Evolutionary conservation across 139 green algal species (phyloP).

Genomic region (Chlamydomonas applanata): DNA sequence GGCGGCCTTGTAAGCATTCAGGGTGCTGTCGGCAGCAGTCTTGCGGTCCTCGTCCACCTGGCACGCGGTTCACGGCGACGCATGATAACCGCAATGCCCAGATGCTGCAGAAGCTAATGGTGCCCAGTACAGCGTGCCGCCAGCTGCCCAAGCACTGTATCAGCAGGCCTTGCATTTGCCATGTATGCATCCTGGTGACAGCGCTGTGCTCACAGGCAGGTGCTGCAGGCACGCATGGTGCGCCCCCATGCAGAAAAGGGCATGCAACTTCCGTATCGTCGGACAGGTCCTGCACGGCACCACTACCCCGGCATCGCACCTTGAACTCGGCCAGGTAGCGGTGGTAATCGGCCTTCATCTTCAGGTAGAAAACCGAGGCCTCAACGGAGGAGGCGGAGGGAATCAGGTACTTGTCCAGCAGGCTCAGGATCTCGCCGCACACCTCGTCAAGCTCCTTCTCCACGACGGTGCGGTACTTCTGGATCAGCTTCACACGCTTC

Average conservation of each 20-base stretch:
- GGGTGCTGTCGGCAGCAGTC: conserved; percentile 90
- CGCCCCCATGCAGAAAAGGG: background rate
- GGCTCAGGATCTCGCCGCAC: conserved; percentile 83
- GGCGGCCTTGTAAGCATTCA: conserved; percentile 94
- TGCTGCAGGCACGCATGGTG: no score
- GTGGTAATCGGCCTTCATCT: conserved; percentile 95
- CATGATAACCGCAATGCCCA: background rate
- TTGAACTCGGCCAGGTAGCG: conserved; percentile 99
- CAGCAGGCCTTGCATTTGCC: background rate
- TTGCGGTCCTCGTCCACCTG: conserved; percentile 72
- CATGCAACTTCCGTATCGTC: background rate
- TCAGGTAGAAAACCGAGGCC: conserved; percentile 98
- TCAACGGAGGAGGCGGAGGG: conserved; percentile 87
- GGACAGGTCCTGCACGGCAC: background rate
- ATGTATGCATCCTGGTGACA: background rate
- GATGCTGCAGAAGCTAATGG: background rate
- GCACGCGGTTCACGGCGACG: background rate
- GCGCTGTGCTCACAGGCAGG: no score
- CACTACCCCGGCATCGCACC: conserved; percentile 29
- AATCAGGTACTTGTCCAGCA: conserved; percentile 96
- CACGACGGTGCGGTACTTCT: conserved; percentile 50
- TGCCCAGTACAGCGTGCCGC: background rate
- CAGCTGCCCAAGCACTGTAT: background rate
- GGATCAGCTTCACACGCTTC: conserved; percentile 86
- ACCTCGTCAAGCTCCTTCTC: conserved; percentile 88